Percentiles rank a stretch among this genome's conserved stretches.
Evolutionary conservation across 2,329 filamentous ascomycete genomes (phyloP).

Genomic region (Amauroascus verrucosus): DNA sequence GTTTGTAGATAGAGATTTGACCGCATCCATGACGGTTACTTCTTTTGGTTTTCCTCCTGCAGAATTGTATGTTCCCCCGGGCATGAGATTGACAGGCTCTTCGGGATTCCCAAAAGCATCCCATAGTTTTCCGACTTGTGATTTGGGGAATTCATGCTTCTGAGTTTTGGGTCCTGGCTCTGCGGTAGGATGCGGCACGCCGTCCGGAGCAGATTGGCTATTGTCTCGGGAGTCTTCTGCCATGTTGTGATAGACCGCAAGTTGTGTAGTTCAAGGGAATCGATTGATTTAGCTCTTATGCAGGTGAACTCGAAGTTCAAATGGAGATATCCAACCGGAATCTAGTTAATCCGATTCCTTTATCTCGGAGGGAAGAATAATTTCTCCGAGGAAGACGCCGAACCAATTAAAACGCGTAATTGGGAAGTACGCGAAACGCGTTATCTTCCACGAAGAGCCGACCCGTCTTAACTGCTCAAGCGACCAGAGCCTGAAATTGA

Average conservation of each 20-base stretch:
- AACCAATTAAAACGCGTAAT: constrained; percentile 10
- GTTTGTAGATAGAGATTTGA: constrained; percentile 39
- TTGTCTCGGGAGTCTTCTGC: constrained; percentile 16
- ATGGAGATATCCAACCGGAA: neutral
- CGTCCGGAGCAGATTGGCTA: constrained; percentile 3
- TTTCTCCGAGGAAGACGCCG: neutral
- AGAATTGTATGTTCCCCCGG: constrained; percentile 49
- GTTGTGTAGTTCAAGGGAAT: neutral
- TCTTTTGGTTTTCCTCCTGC: constrained; percentile 46
- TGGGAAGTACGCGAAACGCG: constrained; percentile 7
- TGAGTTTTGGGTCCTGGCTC: constrained; percentile 24
- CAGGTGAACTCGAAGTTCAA: neutral
- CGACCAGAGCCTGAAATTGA: neutral
- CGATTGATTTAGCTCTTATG: neutral
- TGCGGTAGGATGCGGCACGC: constrained; percentile 8
- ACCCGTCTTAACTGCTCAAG: neutral
- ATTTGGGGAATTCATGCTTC: constrained; percentile 36
- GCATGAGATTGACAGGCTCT: constrained; percentile 45
- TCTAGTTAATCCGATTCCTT: neutral
- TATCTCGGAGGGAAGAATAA: no score
- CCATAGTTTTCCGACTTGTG: constrained; percentile 40
- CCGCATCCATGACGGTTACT: constrained; percentile 32
- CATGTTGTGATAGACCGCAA: constrained; percentile 10
- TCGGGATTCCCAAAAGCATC: constrained; percentile 39
- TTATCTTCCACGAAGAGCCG: neutral